Base-by-base conservation (phyloP, 225 moss, liverwort and hornwort genomes). In the Sphagnum tenellum region DNA sequence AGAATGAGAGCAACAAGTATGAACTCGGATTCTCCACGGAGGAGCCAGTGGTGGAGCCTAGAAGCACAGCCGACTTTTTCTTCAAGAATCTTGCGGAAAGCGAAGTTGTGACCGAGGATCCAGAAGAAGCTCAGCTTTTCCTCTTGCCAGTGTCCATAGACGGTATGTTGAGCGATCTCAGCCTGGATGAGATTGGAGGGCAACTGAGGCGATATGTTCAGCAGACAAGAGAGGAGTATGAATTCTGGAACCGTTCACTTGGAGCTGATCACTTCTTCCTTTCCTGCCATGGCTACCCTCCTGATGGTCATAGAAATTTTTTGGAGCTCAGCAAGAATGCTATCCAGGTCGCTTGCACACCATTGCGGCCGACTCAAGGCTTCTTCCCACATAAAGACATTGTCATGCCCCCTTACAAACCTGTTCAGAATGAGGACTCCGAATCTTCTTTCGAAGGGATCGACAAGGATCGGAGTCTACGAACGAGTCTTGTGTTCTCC, bases 261-360 rank as follows among this genome's bases (percentile, higher is more conserved):
- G 82, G 78, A 57, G 75, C 82, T 3, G 78, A 82, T 52, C 82
- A 78, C 58, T 82, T 78, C 67, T 78, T 67, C 29, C 78, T 82
- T 10, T 78, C 72, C 11, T 78, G 82, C 52, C 82, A 82, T 67
- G 29, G 29, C 29, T 29, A 29, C 29, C 29, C 29, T 29, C 29
- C 78, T 78, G 4, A 69, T 82, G 11, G 78, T 78, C 44, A 72
- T 69, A 46, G 69, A 60, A 14, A 78, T 74, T 61, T 72, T 78
- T 1, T 70, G 66, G 4, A 62, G 65, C 57, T 78, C 82, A 60
- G 48, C 47, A 5, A 2, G 12, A 82, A 76, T 67, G 72, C 75
- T 52, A 78, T 78, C 29, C 82, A 82, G 70, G 75, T 75, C 7
- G 75, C 75, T 13, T 78, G 82, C 51, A 78, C 78, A 12, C 78